These are phyloP conservation scores for Aspergillus nidulans DNA, from an alignment of 495 filamentous ascomycete species.

Conservation along the genomic window DNA sequence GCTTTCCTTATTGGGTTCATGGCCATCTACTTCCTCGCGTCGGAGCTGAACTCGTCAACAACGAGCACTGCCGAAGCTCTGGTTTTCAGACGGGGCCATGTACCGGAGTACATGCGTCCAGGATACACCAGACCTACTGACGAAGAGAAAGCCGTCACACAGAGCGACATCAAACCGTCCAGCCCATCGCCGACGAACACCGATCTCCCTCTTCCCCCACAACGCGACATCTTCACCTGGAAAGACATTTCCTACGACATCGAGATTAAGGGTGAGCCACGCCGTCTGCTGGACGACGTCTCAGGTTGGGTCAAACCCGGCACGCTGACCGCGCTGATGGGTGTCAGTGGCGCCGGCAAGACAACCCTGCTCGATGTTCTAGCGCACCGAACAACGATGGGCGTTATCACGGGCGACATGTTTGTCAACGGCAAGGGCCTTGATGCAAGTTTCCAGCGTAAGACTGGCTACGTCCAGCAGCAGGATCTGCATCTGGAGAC, in stretches of 20 bases:
- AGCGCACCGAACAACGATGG: slow-evolving; percentile 50
- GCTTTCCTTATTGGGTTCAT: slow-evolving; percentile 62
- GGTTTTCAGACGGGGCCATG: slow-evolving; percentile 47
- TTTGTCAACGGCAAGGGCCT: slow-evolving; percentile 50
- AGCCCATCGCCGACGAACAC: neutral
- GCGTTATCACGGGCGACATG: slow-evolving; percentile 51
- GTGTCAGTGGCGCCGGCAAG: slow-evolving; percentile 60
- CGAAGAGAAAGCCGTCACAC: slow-evolving; percentile 41
- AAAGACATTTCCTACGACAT: slow-evolving; percentile 70
- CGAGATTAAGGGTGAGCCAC: slow-evolving; percentile 53
- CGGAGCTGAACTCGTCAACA: slow-evolving; percentile 44
- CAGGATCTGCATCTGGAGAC: slow-evolving; percentile 89
- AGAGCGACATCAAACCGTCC: slow-evolving; percentile 33
- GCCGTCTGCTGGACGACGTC: slow-evolving; percentile 58
- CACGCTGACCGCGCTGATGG: slow-evolving; percentile 49
- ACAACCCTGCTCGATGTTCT: slow-evolving; percentile 61
- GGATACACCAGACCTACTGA: too few species aligned
- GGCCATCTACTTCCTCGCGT: slow-evolving; percentile 36
- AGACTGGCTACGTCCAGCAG: slow-evolving; percentile 94
- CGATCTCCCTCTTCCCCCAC: slow-evolving; percentile 43
- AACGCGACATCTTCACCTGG: slow-evolving; percentile 69
- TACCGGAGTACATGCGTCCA: too few species aligned
- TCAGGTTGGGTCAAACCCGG: slow-evolving; percentile 64
- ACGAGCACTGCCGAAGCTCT: slow-evolving; percentile 50
- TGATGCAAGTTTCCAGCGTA: slow-evolving; percentile 81